phyloP scores from a whole-genome alignment of 371 early-diverging fungal species.

The Apophysomyces elegans region DNA sequence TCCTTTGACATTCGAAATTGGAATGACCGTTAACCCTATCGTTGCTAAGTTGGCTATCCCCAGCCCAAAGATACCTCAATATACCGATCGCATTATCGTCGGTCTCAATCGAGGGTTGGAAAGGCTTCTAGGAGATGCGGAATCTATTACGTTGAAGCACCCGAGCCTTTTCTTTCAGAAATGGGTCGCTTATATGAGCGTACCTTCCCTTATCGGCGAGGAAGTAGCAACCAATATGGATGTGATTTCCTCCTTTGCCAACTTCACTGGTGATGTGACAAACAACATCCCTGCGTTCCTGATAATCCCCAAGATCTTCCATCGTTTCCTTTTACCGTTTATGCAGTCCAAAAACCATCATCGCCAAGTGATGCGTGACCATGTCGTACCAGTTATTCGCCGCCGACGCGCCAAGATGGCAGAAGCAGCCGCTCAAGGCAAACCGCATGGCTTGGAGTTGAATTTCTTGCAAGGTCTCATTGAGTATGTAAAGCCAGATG shows the following conservation, averaged over 20 bases:
- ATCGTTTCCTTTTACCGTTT: slow-evolving; percentile 30
- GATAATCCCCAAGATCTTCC: slow-evolving; percentile 25
- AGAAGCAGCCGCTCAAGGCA: slow-evolving; percentile 10
- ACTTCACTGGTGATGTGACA: slow-evolving; percentile 41
- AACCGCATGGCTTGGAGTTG: slow-evolving; percentile 12
- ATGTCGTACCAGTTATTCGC: slow-evolving; percentile 27
- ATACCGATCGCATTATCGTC: slow-evolving; percentile 25
- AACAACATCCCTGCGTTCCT: slow-evolving; percentile 28
- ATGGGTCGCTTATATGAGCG: slow-evolving; percentile 47
- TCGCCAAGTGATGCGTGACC: slow-evolving; percentile 29
- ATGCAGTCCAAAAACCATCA: slow-evolving; percentile 30
- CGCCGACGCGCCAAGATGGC: slow-evolving; percentile 20
- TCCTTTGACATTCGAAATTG: slow-evolving; percentile 29
- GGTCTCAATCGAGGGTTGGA: slow-evolving; percentile 29
- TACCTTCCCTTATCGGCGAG: slow-evolving; percentile 34
- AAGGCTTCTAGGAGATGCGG: slow-evolving; percentile 15
- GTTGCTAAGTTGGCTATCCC: slow-evolving; percentile 30
- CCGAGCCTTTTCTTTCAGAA: slow-evolving; percentile 33
- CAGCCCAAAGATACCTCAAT: slow-evolving; percentile 17
- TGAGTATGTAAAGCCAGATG: slow-evolving; percentile 27
- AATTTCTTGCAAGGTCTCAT: slow-evolving; percentile 36
- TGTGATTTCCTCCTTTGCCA: slow-evolving; percentile 42
- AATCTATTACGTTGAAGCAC: slow-evolving; percentile 12
- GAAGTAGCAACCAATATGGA: slow-evolving; percentile 28
- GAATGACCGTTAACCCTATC: slow-evolving; percentile 31